Evolutionary conservation across 768 basidiomycete species (phyloP), one percentile per base, ranked within the genome.

Genomic region (Paxillus ammoniavirescens): DNA sequence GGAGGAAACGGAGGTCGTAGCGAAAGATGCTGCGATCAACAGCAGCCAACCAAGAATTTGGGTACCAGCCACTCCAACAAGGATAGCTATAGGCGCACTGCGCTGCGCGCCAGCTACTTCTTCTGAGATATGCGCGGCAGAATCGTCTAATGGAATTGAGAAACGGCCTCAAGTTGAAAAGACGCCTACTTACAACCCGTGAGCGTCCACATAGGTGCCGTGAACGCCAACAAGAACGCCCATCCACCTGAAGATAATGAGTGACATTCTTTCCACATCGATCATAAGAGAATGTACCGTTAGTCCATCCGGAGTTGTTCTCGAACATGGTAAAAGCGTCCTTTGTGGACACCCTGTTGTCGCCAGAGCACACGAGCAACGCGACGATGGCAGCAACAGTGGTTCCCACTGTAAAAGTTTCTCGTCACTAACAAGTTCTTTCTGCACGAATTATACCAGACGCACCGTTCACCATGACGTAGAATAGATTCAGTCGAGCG

Each of bases 191-290:
- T 50, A 87, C 87, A 89, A 55, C 87, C 87, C 2, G 87, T 89
- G 51, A 89, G 68, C 3, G 86, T 87, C 87, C 87, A 89, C 87
- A 89, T 89, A 0, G 86, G 84, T 1, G 87, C 75, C 0, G 86
- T 87, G 62, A 89, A 88, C 0, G 87, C 77, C 42, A 89, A 65
- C 56, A 88, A 73, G 65, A 89, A 89, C 1, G 86, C 84, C 86
- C 86, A 88, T 13, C 82, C 84, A 67, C 77, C 87, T 88, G 59
- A n/a, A 35, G 2, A 30, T 26, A 5, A 51, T 53, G 26, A 55
- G n/a, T 30, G 13, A 37, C 13, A 38, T 15, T 23, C 26, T 35
- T 8, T 8, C 14, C 15, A 42, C 14, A 18, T 35, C 7, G 12
- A 38, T 15, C 23, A 33, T 5, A 36, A 35, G 21, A 43, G 4